These are phyloP conservation scores for Dioszegia aurantiaca DNA, from an alignment of 768 basidiomycete genomes.

Conservation along the genomic window DNA sequence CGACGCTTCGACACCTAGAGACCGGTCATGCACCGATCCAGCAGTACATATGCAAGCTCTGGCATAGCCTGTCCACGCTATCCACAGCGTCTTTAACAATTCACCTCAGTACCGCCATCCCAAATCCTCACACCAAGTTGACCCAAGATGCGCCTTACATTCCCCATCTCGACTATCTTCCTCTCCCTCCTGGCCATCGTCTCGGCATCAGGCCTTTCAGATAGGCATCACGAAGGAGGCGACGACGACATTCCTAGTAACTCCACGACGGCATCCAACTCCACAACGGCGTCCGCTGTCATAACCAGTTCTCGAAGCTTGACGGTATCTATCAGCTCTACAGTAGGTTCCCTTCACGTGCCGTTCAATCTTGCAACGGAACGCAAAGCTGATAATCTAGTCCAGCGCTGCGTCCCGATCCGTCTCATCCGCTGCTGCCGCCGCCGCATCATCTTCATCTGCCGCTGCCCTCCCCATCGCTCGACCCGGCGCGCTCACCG, in stretches of 20 bases:
- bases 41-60: no score
- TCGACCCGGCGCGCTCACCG: constrained; percentile 1
- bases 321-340: neutral
- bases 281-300: neutral
- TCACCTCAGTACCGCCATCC: neutral
- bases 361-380: no score
- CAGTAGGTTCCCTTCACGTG: no score
- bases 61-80: no score
- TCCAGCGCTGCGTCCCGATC: neutral
- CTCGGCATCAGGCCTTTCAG: neutral
- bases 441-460: neutral
- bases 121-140: no score
- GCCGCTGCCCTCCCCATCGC: neutral
- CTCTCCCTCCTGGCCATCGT: neutral
- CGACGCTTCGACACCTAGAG: no score
- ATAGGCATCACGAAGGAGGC: constrained; percentile 4
- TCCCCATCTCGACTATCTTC: neutral
- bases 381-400: neutral
- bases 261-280: neutral
- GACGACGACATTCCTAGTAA: neutral
- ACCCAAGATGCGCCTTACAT: neutral
- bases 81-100: no score
- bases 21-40: no score
- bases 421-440: neutral
- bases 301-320: neutral